Conservation (phyloP, 1,284 basidiomycete species). For the Marasmius fiardii region DNA sequence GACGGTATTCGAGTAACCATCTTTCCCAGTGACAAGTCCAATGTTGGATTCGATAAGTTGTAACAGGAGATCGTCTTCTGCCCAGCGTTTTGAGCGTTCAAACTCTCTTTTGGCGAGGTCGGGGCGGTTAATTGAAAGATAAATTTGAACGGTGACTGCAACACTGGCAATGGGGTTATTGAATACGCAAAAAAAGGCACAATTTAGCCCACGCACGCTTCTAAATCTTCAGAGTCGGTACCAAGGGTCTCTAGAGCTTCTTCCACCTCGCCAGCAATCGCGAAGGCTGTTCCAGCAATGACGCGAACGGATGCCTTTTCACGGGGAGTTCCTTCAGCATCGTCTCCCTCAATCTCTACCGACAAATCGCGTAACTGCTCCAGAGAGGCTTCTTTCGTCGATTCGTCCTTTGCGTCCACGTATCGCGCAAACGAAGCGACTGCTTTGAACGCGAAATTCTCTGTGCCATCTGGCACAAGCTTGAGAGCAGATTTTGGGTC, state of each 20-base stretch:
- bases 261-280: constrained; percentile 79
- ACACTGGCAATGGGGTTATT: constrained; percentile 45
- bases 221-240: constrained; percentile 72
- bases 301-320: constrained; percentile 74
- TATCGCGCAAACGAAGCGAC: constrained; percentile 70
- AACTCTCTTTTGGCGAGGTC: constrained; percentile 87
- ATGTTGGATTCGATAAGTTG: constrained; percentile 90
- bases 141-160: constrained; percentile 79
- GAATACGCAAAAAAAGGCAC: constrained; percentile 10
- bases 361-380: constrained; percentile 84
- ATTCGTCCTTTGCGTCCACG: constrained; percentile 43
- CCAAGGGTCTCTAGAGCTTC: constrained; percentile 89
- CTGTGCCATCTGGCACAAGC: constrained; percentile 54
- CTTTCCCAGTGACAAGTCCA: constrained; percentile 76
- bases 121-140: constrained; percentile 79
- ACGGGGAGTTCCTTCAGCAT: constrained; percentile 55
- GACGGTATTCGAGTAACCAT: constrained; percentile 68
- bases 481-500: constrained; percentile 54
- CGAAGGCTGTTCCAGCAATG: constrained; percentile 82
- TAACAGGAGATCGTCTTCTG: constrained; percentile 86
- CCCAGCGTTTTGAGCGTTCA: constrained; percentile 77
- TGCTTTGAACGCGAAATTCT: constrained; percentile 70
- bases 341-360: constrained; percentile 82
- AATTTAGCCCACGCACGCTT: constrained; percentile 64
- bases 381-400: constrained; percentile 58